Conservation (phyloP, 2,329 filamentous ascomycete genomes). For the Decorospora gaudefroyi region DNA sequence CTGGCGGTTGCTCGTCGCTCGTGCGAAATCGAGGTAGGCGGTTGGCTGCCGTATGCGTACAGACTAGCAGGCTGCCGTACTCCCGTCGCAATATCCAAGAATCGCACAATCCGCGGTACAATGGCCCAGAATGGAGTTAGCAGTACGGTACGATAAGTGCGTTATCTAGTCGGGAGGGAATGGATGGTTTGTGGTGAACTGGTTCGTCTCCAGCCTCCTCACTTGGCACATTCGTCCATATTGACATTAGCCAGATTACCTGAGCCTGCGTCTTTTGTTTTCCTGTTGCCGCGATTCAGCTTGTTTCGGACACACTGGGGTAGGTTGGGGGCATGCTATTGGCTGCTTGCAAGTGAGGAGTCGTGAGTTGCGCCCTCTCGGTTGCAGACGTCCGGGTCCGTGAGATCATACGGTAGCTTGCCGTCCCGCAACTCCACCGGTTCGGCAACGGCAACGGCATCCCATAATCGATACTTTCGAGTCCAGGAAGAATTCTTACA, state of each 20-base stretch:
- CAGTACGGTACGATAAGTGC: slow-evolving; percentile 1
- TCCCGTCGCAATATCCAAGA: slow-evolving; percentile 15
- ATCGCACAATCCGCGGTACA: slow-evolving; percentile 10
- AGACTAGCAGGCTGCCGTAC: slow-evolving; percentile 20
- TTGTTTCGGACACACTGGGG: slow-evolving; percentile 32
- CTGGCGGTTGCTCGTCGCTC: slow-evolving; percentile 7
- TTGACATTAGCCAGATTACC: slow-evolving; percentile 45
- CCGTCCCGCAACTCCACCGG: slow-evolving; percentile 10
- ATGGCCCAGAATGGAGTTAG: slow-evolving; percentile 9
- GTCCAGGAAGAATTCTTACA: too few species aligned
- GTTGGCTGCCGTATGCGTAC: slow-evolving; percentile 15
- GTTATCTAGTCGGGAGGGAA: slow-evolving; percentile 4
- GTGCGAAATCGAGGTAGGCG: slow-evolving; percentile 14
- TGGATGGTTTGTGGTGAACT: slow-evolving; percentile 3
- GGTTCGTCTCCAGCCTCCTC: slow-evolving; percentile 33
- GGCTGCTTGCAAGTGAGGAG: slow-evolving; percentile 33
- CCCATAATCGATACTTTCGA: too few species aligned
- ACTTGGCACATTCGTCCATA: slow-evolving; percentile 37
- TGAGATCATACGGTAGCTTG: slow-evolving; percentile 29
- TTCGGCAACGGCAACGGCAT: not conserved
- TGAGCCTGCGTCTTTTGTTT: slow-evolving; percentile 34
- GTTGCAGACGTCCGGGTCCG: slow-evolving; percentile 14
- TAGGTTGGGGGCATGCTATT: slow-evolving; percentile 34
- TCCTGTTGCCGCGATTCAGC: slow-evolving; percentile 27
- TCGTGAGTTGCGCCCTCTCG: slow-evolving; percentile 23